Base-by-base conservation (phyloP, 164 flowering plant genomes). In the Platanus orientalis region DNA sequence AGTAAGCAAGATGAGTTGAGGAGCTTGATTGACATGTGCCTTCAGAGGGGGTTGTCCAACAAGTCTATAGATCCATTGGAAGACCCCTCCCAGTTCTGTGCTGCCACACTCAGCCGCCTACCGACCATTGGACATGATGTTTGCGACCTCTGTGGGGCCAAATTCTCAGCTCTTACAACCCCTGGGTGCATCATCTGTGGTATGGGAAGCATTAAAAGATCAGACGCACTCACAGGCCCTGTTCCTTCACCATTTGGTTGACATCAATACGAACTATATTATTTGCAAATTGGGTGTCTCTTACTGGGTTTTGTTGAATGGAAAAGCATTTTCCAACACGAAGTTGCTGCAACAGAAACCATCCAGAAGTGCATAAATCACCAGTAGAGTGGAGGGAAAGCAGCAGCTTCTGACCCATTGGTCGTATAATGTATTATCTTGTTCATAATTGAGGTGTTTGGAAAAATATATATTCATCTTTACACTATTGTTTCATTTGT, bases 131-230 rank as follows among this genome's bases (percentile, higher is more conserved):
- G 99, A 30, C 85, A 95, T 58, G 99, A 95, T 73, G 94, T 85
- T 26, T 95, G 99, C 59, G 97, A 95, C 79, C 92, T 92, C 1
- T 92, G 99, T 70, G 99, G 99, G 5, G 92, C 99, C 56, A 95
- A 92, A 67, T 95, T 92, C 62, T 84, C 99, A 13, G 97, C 97
- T n/a, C 76, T 95, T 32, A 70, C 89, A 4, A 34, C 94, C 27
- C 97, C 97, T 29, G 99, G 99, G 57, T 95, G 99, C 79, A 92
- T 87, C 58, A 81, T 92, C 13, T 95, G 99, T 81, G 99, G 99
- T 11, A 95, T 95, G 97, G 99, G 99, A 56, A 92, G 97, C 84
- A 95, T 95, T 55, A 90, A 90, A 66, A 84, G 99, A 74, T 95
- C 99, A 32, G 99, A 95, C 79, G 94, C 92, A 3, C 74, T 92